Evolutionary conservation across 352 stramenopile genomes (phyloP), one percentile per base, ranked within the genome.

Genomic region (Globisporangium uncinulatum): DNA sequence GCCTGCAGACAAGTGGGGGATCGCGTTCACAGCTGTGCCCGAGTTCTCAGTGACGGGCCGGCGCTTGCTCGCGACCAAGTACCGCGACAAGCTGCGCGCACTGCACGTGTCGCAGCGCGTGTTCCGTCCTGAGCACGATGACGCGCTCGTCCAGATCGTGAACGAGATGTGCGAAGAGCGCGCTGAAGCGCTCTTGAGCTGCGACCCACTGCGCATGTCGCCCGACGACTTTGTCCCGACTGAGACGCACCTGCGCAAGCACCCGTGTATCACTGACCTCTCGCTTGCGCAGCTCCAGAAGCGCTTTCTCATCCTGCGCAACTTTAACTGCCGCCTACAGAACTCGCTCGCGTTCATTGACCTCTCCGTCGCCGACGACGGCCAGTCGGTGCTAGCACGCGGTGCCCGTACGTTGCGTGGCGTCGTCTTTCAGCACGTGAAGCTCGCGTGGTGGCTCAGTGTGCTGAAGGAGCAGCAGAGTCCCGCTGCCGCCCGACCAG

Each of bases 391-490:
- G 44, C 62, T 95, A 4, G 83, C 79, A 1, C 70, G 74, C 24
- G 85, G 81, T 1, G 61, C 70, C n/a, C 74, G 81, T 8, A 51
- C 51, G 24, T 67, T 95, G 47, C 83, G 85, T 0, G 84, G 86
- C 1, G 56, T 88, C 6, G 73, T 95, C 10, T 95, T 95, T 59
- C 86, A 95, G 65, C 77, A 91, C 31, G 84, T 95, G 29, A 95
- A 95, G 54, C 76, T 95, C 42, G 80, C 82, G 34, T 95, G 84
- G 86, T 95, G 86, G 84, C 74, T 93, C 9, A 89, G 83, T 9
- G 75, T 95, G 39, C 69, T 95, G 4, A 93, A 93, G 57, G 86
- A 95, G 21, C 83, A 93, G 59, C 84, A 95, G 51, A 87, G 78
- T 6, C 86, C 86, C 31, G 84, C 83, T 8, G 79, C 83, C 13